Conservation (phyloP, 352 stramenopile genomes). For the Phytopythium cucurbitacearum region DNA sequence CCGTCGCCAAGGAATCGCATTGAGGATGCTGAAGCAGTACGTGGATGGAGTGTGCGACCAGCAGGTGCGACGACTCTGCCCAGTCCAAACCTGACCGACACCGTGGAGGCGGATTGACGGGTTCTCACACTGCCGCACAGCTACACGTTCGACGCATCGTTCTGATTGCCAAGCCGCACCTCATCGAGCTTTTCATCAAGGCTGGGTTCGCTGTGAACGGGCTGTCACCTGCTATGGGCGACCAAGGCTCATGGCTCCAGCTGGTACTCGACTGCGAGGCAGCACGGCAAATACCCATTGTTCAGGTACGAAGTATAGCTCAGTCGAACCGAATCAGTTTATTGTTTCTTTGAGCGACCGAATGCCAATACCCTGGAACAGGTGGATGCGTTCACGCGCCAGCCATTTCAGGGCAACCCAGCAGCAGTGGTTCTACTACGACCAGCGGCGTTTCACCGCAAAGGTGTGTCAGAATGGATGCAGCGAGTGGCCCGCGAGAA, state of each 20-base stretch:
- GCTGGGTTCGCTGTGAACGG: constrained; percentile 76
- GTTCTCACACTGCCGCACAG: constrained; percentile 7
- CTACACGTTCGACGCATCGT: constrained; percentile 66
- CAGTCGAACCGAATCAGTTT: no score
- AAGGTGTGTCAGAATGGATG: constrained; percentile 35
- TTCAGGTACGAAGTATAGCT: constrained; percentile 30
- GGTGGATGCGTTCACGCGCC: constrained; percentile 68
- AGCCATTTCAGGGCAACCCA: constrained; percentile 85
- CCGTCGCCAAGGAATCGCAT: constrained; percentile 63
- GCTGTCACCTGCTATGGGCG: constrained; percentile 70
- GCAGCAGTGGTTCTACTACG: constrained; percentile 87
- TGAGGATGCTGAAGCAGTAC: constrained; percentile 82
- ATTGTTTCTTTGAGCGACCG: background rate
- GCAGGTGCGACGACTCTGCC: constrained; percentile 9
- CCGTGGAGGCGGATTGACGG: no score
- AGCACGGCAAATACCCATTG: constrained; percentile 21
- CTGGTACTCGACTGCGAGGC: constrained; percentile 39
- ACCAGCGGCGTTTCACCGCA: constrained; percentile 22
- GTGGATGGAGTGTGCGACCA: constrained; percentile 31
- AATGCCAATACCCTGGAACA: constrained; percentile 8
- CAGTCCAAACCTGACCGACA: no score
- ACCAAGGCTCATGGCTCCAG: constrained; percentile 81
- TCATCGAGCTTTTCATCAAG: constrained; percentile 80
- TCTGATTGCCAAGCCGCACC: constrained; percentile 75
- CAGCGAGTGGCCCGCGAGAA: constrained; percentile 86